Conservation (phyloP, 768 basidiomycete species). For the Galerina marginata region DNA sequence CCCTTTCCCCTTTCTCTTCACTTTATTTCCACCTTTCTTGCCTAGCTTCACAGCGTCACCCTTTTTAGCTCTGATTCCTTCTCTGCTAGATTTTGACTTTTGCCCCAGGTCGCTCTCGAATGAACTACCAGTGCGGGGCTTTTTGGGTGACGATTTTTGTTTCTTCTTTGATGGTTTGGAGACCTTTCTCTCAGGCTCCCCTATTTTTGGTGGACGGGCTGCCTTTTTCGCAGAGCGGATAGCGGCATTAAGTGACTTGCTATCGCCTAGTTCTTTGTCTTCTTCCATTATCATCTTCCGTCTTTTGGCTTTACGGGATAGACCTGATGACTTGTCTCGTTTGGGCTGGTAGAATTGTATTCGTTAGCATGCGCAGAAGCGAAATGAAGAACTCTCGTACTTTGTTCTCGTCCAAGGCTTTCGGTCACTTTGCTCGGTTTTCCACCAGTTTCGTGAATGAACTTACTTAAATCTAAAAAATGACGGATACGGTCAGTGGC, state of each 20-base stretch:
- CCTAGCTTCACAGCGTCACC: conserved; percentile 58
- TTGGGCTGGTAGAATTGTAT: conserved; percentile 55
- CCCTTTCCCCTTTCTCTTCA: conserved; percentile 15
- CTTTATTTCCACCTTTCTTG: conserved; percentile 48
- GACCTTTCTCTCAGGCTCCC: conserved; percentile 46
- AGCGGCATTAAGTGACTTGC: conserved; percentile 65
- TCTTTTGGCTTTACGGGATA: conserved; percentile 87
- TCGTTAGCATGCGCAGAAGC: background rate
- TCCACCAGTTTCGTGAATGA: conserved; percentile 66
- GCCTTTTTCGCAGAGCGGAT: conserved; percentile 90
- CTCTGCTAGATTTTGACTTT: conserved; percentile 41
- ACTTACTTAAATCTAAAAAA: conserved; percentile 72
- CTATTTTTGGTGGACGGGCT: conserved; percentile 75
- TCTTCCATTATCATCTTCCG: conserved; percentile 86
- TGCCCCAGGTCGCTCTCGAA: conserved; percentile 70
- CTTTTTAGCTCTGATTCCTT: conserved; percentile 71
- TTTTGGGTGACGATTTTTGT: conserved; percentile 41
- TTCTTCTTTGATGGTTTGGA: conserved; percentile 36
- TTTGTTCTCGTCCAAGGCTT: conserved; percentile 42
- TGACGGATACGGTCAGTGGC: background rate
- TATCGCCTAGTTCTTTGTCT: conserved; percentile 67
- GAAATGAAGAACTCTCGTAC: conserved; percentile 32
- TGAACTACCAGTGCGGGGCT: conserved; percentile 35
- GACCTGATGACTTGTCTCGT: conserved; percentile 78
- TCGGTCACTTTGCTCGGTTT: conserved; percentile 45